Evolutionary conservation across 148 eudicot species (phyloP), one percentile per base, ranked within the genome.

Genomic region (Persicaria maculosa): DNA sequence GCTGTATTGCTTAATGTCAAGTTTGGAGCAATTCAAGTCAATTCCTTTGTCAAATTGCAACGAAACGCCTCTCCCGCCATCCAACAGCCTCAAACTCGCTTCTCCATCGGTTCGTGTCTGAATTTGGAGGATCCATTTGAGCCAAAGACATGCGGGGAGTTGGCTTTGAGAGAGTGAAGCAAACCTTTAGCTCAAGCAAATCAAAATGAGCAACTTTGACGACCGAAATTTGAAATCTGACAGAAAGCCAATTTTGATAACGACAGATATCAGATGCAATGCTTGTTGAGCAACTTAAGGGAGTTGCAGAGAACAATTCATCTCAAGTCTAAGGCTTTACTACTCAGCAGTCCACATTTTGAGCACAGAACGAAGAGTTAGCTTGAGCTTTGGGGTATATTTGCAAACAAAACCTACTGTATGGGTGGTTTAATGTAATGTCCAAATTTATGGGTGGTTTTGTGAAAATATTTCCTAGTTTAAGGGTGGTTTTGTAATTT

Each of bases 311-410:
- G 48, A 14, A 67, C 17, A 68, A 74, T 78, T 61, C 52, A 8
- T 72, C 80, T 74, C 75, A 64, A 45, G 20, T 47, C 47, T 17
- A 69, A 72, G 53, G 48, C 58, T 19, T 36, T 85, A 36, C 80
- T 86, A 50, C 45, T 80, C 40, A 76, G 76, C 78, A 86, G 73
- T 72, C 75, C 75, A 43, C 40, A 68, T 44, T 82, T 82, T 67
- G 81, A 80, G 62, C 71, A 40, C 44, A 61, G 36, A 2, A 84
- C 74, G 78, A 85, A 73, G 83, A 77, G 40, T 31, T 31, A 31
- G 2, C 40, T 31, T 31, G 40, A 31, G 40, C 2, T 31, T 1
- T 31, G 40, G 40, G 40, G 40, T 31, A 31, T 31, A 31, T 31
- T 31, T 31, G 40, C 40, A 31, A 31, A 31, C 40, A 31, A 31